These are phyloP conservation scores for Barnettozyma botsteinii DNA, from an alignment of 805 yeast species.

Conservation along the genomic window DNA sequence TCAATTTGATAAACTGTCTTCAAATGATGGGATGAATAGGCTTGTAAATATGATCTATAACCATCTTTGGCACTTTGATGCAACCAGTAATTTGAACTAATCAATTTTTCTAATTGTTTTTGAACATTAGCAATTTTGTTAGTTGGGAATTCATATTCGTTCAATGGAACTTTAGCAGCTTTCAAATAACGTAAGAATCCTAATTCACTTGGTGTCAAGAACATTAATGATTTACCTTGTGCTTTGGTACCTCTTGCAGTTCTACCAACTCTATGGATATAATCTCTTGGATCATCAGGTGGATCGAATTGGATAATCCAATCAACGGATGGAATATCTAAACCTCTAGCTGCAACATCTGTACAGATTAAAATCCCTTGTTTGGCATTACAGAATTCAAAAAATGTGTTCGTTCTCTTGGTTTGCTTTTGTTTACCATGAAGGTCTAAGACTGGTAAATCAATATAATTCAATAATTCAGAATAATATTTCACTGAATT, in stretches of 20 bases:
- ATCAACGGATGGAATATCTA: constrained; percentile 97
- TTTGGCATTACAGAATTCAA: constrained; percentile 96
- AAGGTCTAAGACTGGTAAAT: constrained; percentile 90
- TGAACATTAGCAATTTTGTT: constrained; percentile 96
- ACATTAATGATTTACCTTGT: constrained; percentile 92
- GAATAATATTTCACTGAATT: constrained; percentile 95
- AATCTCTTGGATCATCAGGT: constrained; percentile 99
- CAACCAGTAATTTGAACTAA: constrained; percentile 86
- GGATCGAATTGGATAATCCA: constrained; percentile 99
- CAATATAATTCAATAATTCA: constrained; percentile 91
- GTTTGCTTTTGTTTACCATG: constrained; percentile 99
- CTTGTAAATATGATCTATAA: constrained; percentile 92
- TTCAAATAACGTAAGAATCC: constrained; percentile 93
- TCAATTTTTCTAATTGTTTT: constrained; percentile 84
- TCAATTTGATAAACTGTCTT: constrained; percentile 96
- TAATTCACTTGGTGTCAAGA: constrained; percentile 86
- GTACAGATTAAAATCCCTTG: constrained; percentile 92
- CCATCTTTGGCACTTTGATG: constrained; percentile 97
- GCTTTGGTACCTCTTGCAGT: constrained; percentile 94
- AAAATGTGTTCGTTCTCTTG: constrained; percentile 95
- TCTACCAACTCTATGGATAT: constrained; percentile 98
- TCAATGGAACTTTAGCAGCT: constrained; percentile 95
- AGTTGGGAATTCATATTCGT: constrained; percentile 94
- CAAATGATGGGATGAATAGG: constrained; percentile 93
- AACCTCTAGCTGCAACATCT: constrained; percentile 98